Conservation (phyloP, 495 filamentous ascomycete genomes). For the Aspergillus biplanus region DNA sequence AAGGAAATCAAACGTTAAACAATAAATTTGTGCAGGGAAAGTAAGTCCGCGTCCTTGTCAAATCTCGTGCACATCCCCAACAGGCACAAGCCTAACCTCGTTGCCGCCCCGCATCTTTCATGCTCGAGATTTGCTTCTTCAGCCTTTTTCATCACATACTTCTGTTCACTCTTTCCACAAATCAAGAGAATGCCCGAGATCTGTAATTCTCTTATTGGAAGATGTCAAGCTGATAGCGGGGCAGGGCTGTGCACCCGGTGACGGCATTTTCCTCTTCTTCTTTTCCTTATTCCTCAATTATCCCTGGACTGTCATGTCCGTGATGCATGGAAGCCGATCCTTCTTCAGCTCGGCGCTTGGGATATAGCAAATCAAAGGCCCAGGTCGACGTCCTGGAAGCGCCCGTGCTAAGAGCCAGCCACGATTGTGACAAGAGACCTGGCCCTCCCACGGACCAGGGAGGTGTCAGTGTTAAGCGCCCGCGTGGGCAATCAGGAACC, state of each 20-base stretch:
- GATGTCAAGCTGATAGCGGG: background rate
- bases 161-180: background rate
- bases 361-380: constrained; percentile 15
- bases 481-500: constrained; percentile 19
- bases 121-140: background rate
- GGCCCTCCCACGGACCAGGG: constrained; percentile 21
- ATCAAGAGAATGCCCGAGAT: background rate
- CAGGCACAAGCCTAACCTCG: constrained; percentile 5
- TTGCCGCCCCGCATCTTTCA: background rate
- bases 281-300: background rate
- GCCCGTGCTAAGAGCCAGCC: constrained; percentile 16
- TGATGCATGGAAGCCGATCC: constrained; percentile 15
- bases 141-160: constrained; percentile 3
- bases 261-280: background rate
- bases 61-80: background rate
- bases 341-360: constrained; percentile 15
- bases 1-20: background rate
- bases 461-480: constrained; percentile 31
- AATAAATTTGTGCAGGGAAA: constrained; percentile 2
- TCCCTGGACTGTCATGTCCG: background rate
- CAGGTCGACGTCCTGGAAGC: constrained; percentile 11
- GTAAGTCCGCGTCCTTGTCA: background rate
- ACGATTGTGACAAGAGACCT: constrained; percentile 15
- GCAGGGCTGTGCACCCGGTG: background rate
- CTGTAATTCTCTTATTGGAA: constrained; percentile 5